These are phyloP conservation scores for Anthracocystis setariae DNA, from an alignment of 1,284 basidiomycete genomes.

Conservation along the genomic window DNA sequence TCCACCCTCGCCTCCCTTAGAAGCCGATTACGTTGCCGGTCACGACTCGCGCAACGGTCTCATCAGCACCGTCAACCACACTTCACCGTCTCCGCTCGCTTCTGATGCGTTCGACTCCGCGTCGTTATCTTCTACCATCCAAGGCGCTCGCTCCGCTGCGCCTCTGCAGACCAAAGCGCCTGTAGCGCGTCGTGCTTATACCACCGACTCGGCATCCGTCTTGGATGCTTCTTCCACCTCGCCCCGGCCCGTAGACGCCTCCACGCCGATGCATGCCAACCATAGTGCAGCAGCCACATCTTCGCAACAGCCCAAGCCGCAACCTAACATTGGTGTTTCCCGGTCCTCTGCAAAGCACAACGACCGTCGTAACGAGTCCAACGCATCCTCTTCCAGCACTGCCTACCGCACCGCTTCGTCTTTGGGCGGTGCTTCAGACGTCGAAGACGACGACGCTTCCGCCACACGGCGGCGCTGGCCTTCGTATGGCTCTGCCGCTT, in stretches of 20 bases:
- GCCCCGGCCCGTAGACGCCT: conserved; percentile 19
- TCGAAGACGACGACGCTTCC: conserved; percentile 25
- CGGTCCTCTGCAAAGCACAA: conserved; percentile 13
- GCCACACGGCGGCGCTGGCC: conserved; percentile 21
- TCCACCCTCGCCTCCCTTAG: conserved; percentile 59
- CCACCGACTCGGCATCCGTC: conserved; percentile 17
- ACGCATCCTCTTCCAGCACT: conserved; percentile 43
- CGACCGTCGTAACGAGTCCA: conserved; percentile 36
- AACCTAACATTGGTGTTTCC: conserved; percentile 4
- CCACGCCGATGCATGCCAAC: conserved; percentile 4
- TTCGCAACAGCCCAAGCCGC: conserved; percentile 12
- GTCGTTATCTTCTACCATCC: not conserved
- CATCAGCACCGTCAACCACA: conserved; percentile 30
- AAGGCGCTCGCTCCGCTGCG: not conserved
- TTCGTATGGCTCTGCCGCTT: conserved; percentile 25
- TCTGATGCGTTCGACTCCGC: conserved; percentile 8
- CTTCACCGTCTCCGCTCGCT: conserved; percentile 11
- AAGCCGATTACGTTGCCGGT: conserved; percentile 47
- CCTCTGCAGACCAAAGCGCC: conserved; percentile 31
- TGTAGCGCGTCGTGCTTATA: conserved; percentile 42
- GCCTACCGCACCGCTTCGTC: conserved; percentile 47
- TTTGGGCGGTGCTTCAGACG: conserved; percentile 19
- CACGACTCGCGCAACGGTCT: conserved; percentile 42
- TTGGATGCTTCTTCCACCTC: not conserved
- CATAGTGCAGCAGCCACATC: not conserved